phyloP scores from a whole-genome alignment of 1,139 yeast genomes.

The Pichia cactophila region DNA sequence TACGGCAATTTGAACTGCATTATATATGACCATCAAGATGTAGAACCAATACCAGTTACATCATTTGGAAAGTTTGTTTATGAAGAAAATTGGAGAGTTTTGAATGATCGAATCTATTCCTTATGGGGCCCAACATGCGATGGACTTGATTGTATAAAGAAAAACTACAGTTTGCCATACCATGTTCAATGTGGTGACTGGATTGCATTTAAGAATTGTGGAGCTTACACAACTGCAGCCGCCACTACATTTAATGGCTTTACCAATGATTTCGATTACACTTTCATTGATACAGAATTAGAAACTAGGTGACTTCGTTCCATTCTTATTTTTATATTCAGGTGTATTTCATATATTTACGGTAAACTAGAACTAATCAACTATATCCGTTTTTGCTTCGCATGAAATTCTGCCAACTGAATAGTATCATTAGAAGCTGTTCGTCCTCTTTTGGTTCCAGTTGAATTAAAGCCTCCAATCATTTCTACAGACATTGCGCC shows the following conservation, averaged over 20 bases:
- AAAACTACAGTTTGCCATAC: constrained; percentile 43
- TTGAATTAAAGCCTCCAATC: constrained; percentile 12
- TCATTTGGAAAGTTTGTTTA: constrained; percentile 41
- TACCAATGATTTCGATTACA: constrained; percentile 28
- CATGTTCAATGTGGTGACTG: constrained; percentile 82
- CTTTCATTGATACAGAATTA: constrained; percentile 20
- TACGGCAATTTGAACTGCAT: constrained; percentile 94
- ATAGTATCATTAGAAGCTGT: constrained; percentile 7
- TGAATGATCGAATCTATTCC: constrained; percentile 39
- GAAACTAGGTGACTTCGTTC: background rate
- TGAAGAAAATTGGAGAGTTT: no score
- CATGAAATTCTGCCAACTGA: background rate
- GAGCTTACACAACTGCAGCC: constrained; percentile 94
- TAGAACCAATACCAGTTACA: constrained; percentile 58
- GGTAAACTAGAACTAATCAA: background rate
- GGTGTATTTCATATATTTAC: background rate
- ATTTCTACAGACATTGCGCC: constrained; percentile 17
- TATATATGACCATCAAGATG: constrained; percentile 83
- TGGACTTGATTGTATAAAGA: constrained; percentile 80
- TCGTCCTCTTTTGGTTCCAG: constrained; percentile 14
- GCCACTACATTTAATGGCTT: constrained; percentile 88
- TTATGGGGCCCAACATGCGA: constrained; percentile 99
- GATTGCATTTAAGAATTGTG: constrained; percentile 76
- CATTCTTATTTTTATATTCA: background rate
- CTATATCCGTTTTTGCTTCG: background rate